Conservation (phyloP, 1,284 basidiomycete genomes). For the Mixia osmundae region DNA sequence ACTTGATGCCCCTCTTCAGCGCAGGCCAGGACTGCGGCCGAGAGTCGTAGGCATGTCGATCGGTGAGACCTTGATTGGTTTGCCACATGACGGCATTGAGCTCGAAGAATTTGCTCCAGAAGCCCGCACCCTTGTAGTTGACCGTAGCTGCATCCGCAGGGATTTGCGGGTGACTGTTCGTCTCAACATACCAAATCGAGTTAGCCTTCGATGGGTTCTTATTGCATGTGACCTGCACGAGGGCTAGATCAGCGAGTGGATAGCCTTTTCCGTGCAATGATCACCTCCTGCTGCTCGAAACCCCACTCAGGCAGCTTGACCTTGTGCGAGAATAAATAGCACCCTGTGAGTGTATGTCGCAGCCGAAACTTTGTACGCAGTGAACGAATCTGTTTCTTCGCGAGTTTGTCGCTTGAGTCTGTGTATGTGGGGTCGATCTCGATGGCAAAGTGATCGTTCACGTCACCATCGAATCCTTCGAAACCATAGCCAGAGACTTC, state of each 20-base stretch:
- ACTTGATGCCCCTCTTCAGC: slow-evolving; percentile 60
- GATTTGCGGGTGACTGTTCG: slow-evolving; percentile 53
- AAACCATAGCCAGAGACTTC: slow-evolving; percentile 92
- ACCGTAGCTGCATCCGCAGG: slow-evolving; percentile 45
- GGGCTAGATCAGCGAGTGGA: not conserved
- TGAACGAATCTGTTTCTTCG: slow-evolving; percentile 46
- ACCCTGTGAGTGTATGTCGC: slow-evolving; percentile 63
- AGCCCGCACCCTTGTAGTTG: slow-evolving; percentile 52
- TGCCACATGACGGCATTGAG: slow-evolving; percentile 91
- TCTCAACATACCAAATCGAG: slow-evolving; percentile 89
- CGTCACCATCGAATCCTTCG: slow-evolving; percentile 58
- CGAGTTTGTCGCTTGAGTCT: slow-evolving; percentile 33
- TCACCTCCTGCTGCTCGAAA: slow-evolving; percentile 82
- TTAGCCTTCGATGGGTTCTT: slow-evolving; percentile 72
- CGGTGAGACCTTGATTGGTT: slow-evolving; percentile 88
- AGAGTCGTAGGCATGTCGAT: slow-evolving; percentile 83
- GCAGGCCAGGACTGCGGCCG: slow-evolving; percentile 72
- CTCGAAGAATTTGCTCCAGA: slow-evolving; percentile 74
- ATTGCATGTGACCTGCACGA: slow-evolving; percentile 29
- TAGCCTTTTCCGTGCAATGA: slow-evolving; percentile 17
- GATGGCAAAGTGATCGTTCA: slow-evolving; percentile 85
- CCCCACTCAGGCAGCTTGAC: slow-evolving; percentile 95
- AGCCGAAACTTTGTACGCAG: slow-evolving; percentile 64
- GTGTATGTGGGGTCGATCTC: slow-evolving; percentile 41
- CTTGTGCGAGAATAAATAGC: slow-evolving; percentile 94